Conservation (phyloP, 495 filamentous ascomycete genomes). For the Platismatia glauca region DNA sequence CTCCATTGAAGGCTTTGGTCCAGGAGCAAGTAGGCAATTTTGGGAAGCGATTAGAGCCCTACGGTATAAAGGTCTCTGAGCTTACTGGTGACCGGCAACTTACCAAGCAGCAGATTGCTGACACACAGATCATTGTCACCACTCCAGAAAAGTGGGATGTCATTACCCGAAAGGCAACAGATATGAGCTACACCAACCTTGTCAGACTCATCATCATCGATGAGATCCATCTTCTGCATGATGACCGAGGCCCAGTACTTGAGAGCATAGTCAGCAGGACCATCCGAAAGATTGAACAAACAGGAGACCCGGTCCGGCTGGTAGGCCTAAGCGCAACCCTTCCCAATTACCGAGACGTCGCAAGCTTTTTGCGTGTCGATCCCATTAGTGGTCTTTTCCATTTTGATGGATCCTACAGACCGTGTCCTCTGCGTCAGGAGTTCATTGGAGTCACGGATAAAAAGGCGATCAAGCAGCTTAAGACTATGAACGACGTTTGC, state of each 20-base stretch:
- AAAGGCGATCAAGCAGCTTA: constrained; percentile 97
- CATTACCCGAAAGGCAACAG: constrained; percentile 94
- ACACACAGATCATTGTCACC: constrained; percentile 97
- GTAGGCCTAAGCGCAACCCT: constrained; percentile 91
- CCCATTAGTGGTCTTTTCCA: constrained; percentile 80
- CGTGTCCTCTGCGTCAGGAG: constrained; percentile 89
- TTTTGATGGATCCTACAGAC: constrained; percentile 89
- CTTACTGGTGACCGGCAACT: constrained; percentile 96
- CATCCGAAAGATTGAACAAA: constrained; percentile 86
- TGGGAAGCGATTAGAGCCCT: constrained; percentile 79
- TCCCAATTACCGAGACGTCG: constrained; percentile 95
- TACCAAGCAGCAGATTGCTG: constrained; percentile 95
- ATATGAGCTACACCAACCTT: constrained; percentile 92
- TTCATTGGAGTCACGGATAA: constrained; percentile 97
- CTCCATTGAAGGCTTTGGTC: constrained; percentile 87
- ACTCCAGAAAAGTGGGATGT: constrained; percentile 99
- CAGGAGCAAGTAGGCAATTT: constrained; percentile 98
- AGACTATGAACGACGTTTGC: constrained; percentile 98
- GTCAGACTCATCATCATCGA: constrained; percentile 94
- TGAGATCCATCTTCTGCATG: constrained; percentile 95
- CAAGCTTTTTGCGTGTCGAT: constrained; percentile 89
- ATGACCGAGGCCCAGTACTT: constrained; percentile 92
- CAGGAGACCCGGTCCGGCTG: constrained; percentile 80
- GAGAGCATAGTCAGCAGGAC: constrained; percentile 96
- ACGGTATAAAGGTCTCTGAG: constrained; percentile 86